These are phyloP conservation scores for Botryotinia convoluta DNA, from an alignment of 2,329 filamentous ascomycete genomes.

Conservation along the genomic window DNA sequence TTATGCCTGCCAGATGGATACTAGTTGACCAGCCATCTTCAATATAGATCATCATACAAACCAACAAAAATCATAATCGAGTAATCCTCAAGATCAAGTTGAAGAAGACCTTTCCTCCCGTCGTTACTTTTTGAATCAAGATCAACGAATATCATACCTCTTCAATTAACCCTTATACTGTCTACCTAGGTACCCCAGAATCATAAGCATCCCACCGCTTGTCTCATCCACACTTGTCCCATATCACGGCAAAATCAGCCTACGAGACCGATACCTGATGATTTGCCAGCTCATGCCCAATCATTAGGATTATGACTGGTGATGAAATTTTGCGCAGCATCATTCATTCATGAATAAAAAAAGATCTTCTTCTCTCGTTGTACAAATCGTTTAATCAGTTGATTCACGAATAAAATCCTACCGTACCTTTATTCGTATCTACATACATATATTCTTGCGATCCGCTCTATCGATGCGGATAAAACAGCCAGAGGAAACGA, in stretches of 20 bases:
- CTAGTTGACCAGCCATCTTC: background rate
- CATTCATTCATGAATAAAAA: slow-evolving; percentile 1
- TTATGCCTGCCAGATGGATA: background rate
- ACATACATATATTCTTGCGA: background rate
- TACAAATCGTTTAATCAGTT: background rate
- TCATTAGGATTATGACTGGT: slow-evolving; percentile 13
- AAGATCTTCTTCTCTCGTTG: background rate
- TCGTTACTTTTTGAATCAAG: background rate
- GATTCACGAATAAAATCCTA: slow-evolving; percentile 6
- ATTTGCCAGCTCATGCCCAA: slow-evolving; percentile 21
- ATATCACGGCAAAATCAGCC: slow-evolving; percentile 18
- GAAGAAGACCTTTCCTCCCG: background rate
- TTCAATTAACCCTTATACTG: background rate
- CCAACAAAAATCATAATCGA: background rate
- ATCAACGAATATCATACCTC: background rate
- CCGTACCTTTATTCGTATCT: background rate
- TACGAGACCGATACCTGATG: slow-evolving; percentile 10
- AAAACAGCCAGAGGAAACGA: slow-evolving; percentile 1
- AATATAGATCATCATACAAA: background rate
- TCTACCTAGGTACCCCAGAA: background rate
- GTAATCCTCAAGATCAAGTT: slow-evolving; percentile 1
- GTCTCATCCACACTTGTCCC: background rate
- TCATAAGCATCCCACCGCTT: background rate
- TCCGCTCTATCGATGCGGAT: slow-evolving; percentile 15
- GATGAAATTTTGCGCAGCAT: slow-evolving; percentile 17